Base-by-base conservation (phyloP, 495 filamentous ascomycete genomes). In the Xylaria acuta region DNA sequence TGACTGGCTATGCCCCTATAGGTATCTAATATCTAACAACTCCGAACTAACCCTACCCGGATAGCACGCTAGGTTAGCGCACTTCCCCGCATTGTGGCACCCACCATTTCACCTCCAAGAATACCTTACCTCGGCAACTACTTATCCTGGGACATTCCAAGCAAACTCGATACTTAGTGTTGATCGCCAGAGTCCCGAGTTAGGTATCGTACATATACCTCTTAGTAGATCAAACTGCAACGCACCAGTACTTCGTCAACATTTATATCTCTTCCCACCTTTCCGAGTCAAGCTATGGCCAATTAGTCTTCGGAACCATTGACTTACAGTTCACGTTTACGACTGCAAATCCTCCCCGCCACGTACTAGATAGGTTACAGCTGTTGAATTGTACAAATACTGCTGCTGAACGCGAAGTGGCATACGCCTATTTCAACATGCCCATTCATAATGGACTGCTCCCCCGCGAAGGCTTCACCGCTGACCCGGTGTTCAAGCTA, bases 401-500 rank as follows among this genome's bases (percentile, higher is more conserved):
- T 41, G 11, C 22, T 43, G 11, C 38, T 43, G 5, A 64, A 30
- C 60, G 12, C 60, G 38, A 64, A 60, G 22, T 45, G 22, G 12
- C 36, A 25, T 12, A 6, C 12, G 25, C 25, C 38, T 22, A 41
- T 45, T 64, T n/a, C 69, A 66, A 36, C 3, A 87, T 86, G 84
- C 85, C 85, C 22, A 76, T 86, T 69, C 83, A 86, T 80, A 81
- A 82, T 27, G 85, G 84, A 72, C 74, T 82, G 68, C 79, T 87
- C 45, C 84, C 84, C 40, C 84, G 84, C 56, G 83, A 87, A 76
- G 91, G 91, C 54, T 87, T 93, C 77, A 90, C 88, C 20, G 81
- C 83, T 53, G 90, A 93, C 78, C 85, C 88, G 5, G 43, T 92
- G 53, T 78, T 87, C 34, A 81, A 80, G 53, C 73, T 90, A 43